These are phyloP conservation scores for Candida tammaniensis DNA, from an alignment of 805 yeast genomes.

Conservation along the genomic window DNA sequence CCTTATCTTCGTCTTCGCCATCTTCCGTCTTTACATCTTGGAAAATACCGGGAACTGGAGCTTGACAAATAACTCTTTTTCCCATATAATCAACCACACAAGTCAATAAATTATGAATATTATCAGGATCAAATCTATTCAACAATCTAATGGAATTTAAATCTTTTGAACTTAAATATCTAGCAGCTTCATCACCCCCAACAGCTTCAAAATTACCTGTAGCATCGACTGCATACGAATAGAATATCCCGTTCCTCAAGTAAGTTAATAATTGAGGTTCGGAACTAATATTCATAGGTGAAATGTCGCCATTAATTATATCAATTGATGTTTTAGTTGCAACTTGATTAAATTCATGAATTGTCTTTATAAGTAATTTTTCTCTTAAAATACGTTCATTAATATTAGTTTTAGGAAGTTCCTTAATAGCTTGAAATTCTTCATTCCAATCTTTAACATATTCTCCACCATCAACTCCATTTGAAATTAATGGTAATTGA, in stretches of 20 bases:
- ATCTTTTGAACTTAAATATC: conserved; percentile 78
- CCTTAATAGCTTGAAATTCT: conserved; percentile 80
- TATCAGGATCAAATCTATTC: conserved; percentile 61
- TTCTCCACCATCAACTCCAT: conserved; percentile 61
- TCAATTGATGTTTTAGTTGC: conserved; percentile 80
- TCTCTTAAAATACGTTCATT: conserved; percentile 75
- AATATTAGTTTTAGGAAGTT: conserved; percentile 56
- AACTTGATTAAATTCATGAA: conserved; percentile 70
- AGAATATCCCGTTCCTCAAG: conserved; percentile 81
- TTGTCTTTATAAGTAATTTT: conserved; percentile 63
- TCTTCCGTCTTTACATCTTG: conserved; percentile 40
- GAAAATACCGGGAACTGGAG: conserved; percentile 93
- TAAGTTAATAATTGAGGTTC: conserved; percentile 59
- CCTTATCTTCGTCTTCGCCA: conserved; percentile 44
- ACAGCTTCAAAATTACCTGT: conserved; percentile 58
- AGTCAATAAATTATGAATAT: conserved; percentile 71
- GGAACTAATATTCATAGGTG: conserved; percentile 81
- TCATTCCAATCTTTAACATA: conserved; percentile 80
- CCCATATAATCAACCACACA: conserved; percentile 91
- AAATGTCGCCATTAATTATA: conserved; percentile 68
- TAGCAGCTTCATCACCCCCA: conserved; percentile 86
- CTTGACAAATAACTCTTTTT: conserved; percentile 83
- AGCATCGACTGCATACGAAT: conserved; percentile 68
- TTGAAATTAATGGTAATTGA: conserved; percentile 51
- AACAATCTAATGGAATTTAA: conserved; percentile 66